These are phyloP conservation scores for Clarireedia homoeocarpa DNA, from an alignment of 2,329 filamentous ascomycete genomes.

Conservation along the genomic window DNA sequence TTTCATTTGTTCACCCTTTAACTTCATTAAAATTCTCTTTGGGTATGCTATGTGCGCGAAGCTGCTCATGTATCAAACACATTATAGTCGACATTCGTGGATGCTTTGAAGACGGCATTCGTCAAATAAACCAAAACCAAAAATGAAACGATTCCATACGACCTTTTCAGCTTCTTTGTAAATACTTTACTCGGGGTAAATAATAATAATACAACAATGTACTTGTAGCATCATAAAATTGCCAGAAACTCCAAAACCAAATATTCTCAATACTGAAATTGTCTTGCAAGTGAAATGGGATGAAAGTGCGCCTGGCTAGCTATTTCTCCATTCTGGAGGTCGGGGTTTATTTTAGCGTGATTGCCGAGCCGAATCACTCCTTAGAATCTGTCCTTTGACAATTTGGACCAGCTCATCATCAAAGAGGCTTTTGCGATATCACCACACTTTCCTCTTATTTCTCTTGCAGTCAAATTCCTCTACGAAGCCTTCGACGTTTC, in stretches of 20 bases:
- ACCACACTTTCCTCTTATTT: not conserved
- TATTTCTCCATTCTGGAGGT: not conserved
- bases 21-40: slow-evolving; percentile 12
- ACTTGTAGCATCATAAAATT: not conserved
- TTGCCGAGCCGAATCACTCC: not conserved
- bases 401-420: slow-evolving; percentile 7
- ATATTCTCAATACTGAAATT: too few relatives aligned
- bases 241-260: too few relatives aligned
- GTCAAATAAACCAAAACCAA: slow-evolving; percentile 6
- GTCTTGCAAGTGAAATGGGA: too few relatives aligned
- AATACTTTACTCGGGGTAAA: slow-evolving; percentile 10
- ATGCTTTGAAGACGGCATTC: slow-evolving; percentile 10
- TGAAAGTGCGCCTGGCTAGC: not conserved
- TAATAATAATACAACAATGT: slow-evolving; percentile 8
- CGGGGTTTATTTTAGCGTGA: slow-evolving; percentile 6
- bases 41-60: slow-evolving; percentile 17
- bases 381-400: slow-evolving; percentile 11
- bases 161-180: slow-evolving; percentile 8
- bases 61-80: slow-evolving; percentile 23
- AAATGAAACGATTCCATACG: slow-evolving; percentile 12
- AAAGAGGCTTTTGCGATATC: not conserved
- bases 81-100: slow-evolving; percentile 13
- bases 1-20: slow-evolving; percentile 25
- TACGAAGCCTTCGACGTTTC: not conserved
- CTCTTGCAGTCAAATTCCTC: not conserved